Evolutionary conservation across 2,329 filamentous ascomycete species (phyloP).

Genomic region (Lasiodiplodia citricola): DNA sequence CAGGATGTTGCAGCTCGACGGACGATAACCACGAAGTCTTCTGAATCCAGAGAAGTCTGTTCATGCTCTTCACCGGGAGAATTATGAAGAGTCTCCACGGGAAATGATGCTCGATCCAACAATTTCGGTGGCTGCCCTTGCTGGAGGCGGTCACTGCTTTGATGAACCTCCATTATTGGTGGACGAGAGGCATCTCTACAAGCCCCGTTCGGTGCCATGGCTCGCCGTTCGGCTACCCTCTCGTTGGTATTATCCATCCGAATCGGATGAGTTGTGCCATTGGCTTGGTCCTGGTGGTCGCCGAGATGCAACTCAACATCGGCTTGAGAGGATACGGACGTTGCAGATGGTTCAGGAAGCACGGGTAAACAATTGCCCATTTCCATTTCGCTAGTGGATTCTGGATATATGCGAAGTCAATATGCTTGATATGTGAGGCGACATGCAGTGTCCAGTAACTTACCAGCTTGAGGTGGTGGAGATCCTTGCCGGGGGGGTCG

Average conservation of each 20-base stretch:
- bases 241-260: background rate
- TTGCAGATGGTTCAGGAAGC: background rate
- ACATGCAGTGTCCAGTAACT: background rate
- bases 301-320: background rate
- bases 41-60: background rate
- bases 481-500: background rate
- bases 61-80: no score
- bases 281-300: background rate
- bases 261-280: background rate
- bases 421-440: background rate
- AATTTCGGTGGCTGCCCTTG: no score
- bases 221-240: accelerated
- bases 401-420: background rate
- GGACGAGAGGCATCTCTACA: background rate
- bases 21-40: background rate
- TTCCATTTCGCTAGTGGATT: background rate
- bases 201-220: background rate
- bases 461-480: background rate
- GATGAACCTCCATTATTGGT: background rate
- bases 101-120: no score
- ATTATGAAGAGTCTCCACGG: background rate
- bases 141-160: no score
- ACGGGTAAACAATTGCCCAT: background rate
- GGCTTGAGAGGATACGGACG: background rate
- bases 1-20: background rate